Percentiles rank a stretch among this genome's conserved stretches.
Evolutionary conservation across 1,139 yeast species (phyloP).

Genomic region (Lodderomyces orthopsilosis): DNA sequence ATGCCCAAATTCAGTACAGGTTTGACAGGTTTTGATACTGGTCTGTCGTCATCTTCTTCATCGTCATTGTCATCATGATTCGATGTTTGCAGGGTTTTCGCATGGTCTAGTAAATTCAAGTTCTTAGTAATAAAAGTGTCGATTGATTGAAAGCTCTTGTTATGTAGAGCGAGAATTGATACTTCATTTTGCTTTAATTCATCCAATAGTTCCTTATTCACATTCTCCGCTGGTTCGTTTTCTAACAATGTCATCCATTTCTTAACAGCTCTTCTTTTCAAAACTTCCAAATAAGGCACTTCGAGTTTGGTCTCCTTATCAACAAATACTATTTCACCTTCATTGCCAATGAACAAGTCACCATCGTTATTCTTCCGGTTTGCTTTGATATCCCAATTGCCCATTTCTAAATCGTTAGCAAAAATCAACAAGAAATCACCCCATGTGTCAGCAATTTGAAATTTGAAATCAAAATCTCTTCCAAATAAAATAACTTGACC

Average conservation of each 20-base stretch:
- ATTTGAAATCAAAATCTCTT: slow-evolving; percentile 83
- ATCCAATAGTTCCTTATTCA: slow-evolving; percentile 21
- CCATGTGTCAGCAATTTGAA: slow-evolving; percentile 75
- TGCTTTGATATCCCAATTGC: slow-evolving; percentile 65
- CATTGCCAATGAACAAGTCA: slow-evolving; percentile 57
- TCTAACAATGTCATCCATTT: slow-evolving; percentile 33
- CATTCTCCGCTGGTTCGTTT: slow-evolving; percentile 10
- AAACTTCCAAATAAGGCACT: slow-evolving; percentile 63
- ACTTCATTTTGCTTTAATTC: slow-evolving; percentile 23
- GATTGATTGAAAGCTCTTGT: slow-evolving; percentile 20
- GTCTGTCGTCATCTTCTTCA: not conserved
- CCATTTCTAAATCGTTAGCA: slow-evolving; percentile 80
- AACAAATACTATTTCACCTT: slow-evolving; percentile 69
- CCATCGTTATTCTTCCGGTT: slow-evolving; percentile 45
- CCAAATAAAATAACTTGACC: slow-evolving; percentile 91
- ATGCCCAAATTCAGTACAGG: slow-evolving; percentile 1
- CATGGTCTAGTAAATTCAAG: slow-evolving; percentile 17
- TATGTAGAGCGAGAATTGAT: slow-evolving; percentile 19
- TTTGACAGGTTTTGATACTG: not conserved
- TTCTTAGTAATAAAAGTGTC: slow-evolving; percentile 31
- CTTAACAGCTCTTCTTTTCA: slow-evolving; percentile 35
- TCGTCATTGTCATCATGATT: not conserved
- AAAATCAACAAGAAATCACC: slow-evolving; percentile 77
- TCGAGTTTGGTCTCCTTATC: slow-evolving; percentile 48
- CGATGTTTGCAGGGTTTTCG: slow-evolving; percentile 5